These are phyloP conservation scores for Crithidia acanthocephali DNA, from an alignment of 208 protist species.

Conservation along the genomic window DNA sequence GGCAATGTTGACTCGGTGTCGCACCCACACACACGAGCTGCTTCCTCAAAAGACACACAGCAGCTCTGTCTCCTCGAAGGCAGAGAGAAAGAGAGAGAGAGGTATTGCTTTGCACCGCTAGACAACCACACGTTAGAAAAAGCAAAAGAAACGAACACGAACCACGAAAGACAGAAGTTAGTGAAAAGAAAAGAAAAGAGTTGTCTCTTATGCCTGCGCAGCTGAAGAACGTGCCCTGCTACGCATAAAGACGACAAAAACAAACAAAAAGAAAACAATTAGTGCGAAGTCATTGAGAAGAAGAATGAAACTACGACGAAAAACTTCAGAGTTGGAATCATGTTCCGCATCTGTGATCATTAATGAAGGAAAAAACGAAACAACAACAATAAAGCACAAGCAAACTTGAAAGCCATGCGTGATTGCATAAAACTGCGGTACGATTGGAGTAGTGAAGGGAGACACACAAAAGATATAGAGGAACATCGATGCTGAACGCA, in stretches of 20 bases:
- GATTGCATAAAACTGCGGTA: background rate
- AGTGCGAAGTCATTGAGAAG: constrained; percentile 14
- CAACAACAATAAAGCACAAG: constrained; percentile 21
- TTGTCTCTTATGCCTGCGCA: constrained; percentile 4
- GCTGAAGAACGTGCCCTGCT: constrained; percentile 26
- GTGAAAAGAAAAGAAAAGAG: background rate
- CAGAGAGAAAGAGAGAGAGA: too few species aligned
- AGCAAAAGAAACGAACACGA: background rate
- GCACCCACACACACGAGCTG: too few species aligned
- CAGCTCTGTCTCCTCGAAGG: too few species aligned
- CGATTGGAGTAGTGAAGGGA: background rate
- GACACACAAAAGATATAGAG: constrained; percentile 4
- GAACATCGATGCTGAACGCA: background rate
- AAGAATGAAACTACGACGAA: constrained; percentile 8
- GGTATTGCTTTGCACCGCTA: too few species aligned
- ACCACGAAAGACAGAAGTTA: constrained; percentile 8
- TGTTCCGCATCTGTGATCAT: constrained; percentile 15
- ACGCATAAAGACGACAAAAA: constrained; percentile 18
- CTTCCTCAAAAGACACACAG: too few species aligned
- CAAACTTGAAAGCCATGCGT: background rate
- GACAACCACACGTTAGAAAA: too few species aligned
- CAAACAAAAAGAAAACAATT: constrained; percentile 10
- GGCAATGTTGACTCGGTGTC: too few species aligned
- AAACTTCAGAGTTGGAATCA: constrained; percentile 10
- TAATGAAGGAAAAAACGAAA: constrained; percentile 18